phyloP scores from a whole-genome alignment of 192 early-diverging fungal genomes.

The Coemansia sp. region DNA sequence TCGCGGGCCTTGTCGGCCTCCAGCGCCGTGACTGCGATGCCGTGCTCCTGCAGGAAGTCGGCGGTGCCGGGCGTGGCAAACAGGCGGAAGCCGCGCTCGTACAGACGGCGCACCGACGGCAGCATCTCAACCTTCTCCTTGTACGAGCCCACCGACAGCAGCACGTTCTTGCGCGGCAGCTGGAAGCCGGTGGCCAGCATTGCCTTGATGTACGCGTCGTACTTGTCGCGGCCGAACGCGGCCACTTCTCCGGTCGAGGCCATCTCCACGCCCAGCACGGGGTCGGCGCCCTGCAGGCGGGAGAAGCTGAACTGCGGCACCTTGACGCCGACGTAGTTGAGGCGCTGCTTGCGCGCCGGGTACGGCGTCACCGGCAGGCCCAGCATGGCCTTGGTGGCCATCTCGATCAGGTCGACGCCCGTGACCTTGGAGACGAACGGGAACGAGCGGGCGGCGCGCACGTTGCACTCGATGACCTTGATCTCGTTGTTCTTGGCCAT shows the following conservation, averaged over 20 bases:
- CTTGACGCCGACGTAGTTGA: constrained; percentile 90
- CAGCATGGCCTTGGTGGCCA: constrained; percentile 94
- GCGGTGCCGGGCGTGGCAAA: constrained; percentile 97
- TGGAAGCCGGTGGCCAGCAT: constrained; percentile 89
- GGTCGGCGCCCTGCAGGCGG: constrained; percentile 93
- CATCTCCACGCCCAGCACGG: constrained; percentile 98
- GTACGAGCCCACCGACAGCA: constrained; percentile 95
- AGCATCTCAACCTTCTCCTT: constrained; percentile 98
- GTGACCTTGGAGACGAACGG: constrained; percentile 98
- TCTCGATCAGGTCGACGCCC: constrained; percentile 91
- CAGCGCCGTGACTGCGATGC: constrained; percentile 86
- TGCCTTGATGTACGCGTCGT: constrained; percentile 97
- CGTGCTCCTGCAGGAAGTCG: constrained; percentile 95
- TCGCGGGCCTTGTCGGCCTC: constrained; percentile 67
- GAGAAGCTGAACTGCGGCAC: constrained; percentile 98
- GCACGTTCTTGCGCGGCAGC: constrained; percentile 92
- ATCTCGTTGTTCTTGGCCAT: constrained; percentile 99
- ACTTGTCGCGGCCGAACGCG: constrained; percentile 96
- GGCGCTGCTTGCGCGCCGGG: constrained; percentile 69
- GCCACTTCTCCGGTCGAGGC: constrained; percentile 99
- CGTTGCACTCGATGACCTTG: constrained; percentile 99
- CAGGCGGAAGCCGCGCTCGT: constrained; percentile 81
- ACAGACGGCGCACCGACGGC: constrained; percentile 80
- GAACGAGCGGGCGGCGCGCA: constrained; percentile 94
- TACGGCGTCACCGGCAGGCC: constrained; percentile 78